phyloP scores from a whole-genome alignment of 73 alveolate species.

The Paramecium sexaurelia region DNA sequence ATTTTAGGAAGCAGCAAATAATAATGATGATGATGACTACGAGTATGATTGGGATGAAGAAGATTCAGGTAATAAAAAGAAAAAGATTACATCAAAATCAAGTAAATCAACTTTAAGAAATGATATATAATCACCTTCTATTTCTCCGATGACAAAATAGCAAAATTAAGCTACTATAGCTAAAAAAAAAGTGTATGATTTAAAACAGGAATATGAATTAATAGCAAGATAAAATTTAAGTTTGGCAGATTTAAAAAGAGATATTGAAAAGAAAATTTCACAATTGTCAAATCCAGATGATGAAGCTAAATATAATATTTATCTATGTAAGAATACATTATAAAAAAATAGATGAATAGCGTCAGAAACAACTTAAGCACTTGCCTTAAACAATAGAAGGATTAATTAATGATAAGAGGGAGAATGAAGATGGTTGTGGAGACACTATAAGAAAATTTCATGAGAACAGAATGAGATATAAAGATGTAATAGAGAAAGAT shows the following conservation, averaged over 20 bases:
- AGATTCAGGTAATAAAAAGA: neutral
- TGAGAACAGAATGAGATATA: constrained; percentile 9
- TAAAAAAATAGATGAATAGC: neutral
- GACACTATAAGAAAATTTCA: neutral
- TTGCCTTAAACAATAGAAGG: neutral
- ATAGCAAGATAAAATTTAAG: constrained; percentile 19
- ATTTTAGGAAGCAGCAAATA: neutral
- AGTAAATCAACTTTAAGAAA: neutral
- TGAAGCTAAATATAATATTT: constrained; percentile 26
- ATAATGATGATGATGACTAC: constrained; percentile 14
- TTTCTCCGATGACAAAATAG: neutral
- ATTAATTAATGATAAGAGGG: constrained; percentile 19
- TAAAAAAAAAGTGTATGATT: neutral
- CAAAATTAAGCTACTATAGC: neutral
- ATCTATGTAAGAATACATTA: neutral
- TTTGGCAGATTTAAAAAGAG: neutral
- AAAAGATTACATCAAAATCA: neutral
- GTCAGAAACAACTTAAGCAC: neutral
- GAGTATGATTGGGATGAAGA: constrained; percentile 49
- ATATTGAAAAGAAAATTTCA: constrained; percentile 20
- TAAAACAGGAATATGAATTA: constrained; percentile 12
- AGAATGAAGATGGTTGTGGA: constrained; percentile 3
- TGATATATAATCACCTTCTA: neutral
- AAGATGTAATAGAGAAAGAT: constrained; percentile 25
- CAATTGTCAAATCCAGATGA: constrained; percentile 25